Percentiles rank a stretch among this genome's conserved stretches.
These are phyloP conservation scores for Ailanthus altissimus DNA, from an alignment of 345 rosid genomes.

Conservation along the genomic window DNA sequence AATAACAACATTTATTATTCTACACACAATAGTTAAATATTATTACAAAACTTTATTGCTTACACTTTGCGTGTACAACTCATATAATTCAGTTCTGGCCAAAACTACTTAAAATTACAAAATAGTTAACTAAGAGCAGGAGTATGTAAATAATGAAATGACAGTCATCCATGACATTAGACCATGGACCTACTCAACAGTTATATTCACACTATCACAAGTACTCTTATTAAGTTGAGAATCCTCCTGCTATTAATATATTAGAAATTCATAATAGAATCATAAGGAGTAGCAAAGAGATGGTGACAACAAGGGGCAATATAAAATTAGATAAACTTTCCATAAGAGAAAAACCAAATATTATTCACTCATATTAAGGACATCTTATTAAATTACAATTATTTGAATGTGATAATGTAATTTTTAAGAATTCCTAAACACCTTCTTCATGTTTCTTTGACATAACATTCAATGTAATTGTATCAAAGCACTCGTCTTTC, in stretches of 20 bases:
- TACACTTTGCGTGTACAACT: too few relatives aligned
- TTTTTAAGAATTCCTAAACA: too few relatives aligned
- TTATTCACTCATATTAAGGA: not conserved
- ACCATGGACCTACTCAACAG: slow-evolving; percentile 98
- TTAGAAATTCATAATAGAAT: not conserved
- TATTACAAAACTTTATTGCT: too few relatives aligned
- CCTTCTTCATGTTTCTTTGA: too few relatives aligned
- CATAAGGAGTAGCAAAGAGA: not conserved
- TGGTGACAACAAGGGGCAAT: not conserved
- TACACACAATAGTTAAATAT: too few relatives aligned
- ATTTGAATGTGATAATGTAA: too few relatives aligned
- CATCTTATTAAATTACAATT: too few relatives aligned
- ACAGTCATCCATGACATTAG: slow-evolving; percentile 90
- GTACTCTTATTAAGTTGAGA: slow-evolving; percentile 96
- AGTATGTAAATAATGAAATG: slow-evolving; percentile 6
- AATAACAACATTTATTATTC: too few relatives aligned
- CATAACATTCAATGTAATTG: too few relatives aligned
- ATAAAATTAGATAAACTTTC: not conserved
- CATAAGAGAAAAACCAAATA: not conserved
- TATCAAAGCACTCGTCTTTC: too few relatives aligned
- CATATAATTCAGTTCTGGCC: not conserved
- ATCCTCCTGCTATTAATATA: slow-evolving; percentile 70
- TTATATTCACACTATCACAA: slow-evolving; percentile 92
- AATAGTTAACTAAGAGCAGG: not conserved
- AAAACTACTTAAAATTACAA: not conserved